Evolutionary conservation across 495 filamentous ascomycete species (phyloP).

Genomic region (Aspergillus bertholletiae): DNA sequence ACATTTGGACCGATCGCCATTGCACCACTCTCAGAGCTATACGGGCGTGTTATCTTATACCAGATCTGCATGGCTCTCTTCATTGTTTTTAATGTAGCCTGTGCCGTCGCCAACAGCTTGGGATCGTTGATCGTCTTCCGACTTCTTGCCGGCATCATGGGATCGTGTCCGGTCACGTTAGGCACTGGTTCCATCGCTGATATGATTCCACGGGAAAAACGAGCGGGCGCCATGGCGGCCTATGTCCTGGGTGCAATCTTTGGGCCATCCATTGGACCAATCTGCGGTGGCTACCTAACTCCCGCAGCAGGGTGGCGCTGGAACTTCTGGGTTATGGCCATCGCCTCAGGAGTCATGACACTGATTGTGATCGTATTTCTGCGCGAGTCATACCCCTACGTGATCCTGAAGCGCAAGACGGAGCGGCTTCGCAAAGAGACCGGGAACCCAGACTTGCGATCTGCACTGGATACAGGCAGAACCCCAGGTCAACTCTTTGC

Average conservation of each 20-base stretch:
- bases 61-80: conserved; percentile 65
- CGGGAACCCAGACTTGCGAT: too few species aligned
- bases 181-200: too few species aligned
- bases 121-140: conserved; percentile 69
- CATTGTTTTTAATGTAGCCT: conserved; percentile 73
- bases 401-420: too few species aligned
- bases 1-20: conserved; percentile 60
- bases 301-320: not conserved
- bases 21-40: conserved; percentile 64
- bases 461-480: too few species aligned
- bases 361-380: not conserved
- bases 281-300: not conserved
- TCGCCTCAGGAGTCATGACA: conserved; percentile 23
- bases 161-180: too few species aligned
- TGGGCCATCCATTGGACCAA: too few species aligned
- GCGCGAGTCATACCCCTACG: too few species aligned
- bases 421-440: too few species aligned
- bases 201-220: too few species aligned
- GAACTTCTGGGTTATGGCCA: conserved; percentile 1
- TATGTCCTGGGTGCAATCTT: too few species aligned
- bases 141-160: conserved; percentile 75
- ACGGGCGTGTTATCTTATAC: conserved; percentile 77
- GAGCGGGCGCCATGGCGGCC: too few species aligned
- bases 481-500: too few species aligned
- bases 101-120: conserved; percentile 73